A percentile compares a stretch with the other conserved stretches of the same genome.
phyloP scores from a whole-genome alignment of 1,284 basidiomycete species.

The Fomes fomentarius region DNA sequence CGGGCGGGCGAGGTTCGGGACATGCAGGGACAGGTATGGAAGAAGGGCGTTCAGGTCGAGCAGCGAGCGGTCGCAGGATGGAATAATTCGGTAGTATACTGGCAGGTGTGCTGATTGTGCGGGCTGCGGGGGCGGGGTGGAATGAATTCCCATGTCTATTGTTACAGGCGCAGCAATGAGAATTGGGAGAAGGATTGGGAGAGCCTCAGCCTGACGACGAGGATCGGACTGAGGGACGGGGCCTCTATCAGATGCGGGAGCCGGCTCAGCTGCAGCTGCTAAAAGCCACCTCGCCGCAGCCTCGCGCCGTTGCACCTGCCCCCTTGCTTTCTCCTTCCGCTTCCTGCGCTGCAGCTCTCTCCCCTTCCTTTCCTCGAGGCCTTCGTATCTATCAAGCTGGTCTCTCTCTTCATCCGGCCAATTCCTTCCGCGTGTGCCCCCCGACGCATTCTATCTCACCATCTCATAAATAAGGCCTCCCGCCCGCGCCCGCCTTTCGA shows the following conservation, averaged over 20 bases:
- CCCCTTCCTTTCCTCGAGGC: slow-evolving; percentile 18
- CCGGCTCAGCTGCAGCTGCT: slow-evolving; percentile 13
- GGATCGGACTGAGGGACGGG: background rate
- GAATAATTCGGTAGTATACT: slow-evolving; percentile 73
- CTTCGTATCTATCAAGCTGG: slow-evolving; percentile 14
- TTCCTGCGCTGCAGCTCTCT: slow-evolving; percentile 10
- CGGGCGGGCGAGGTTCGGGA: slow-evolving; percentile 63
- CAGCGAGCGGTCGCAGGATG: slow-evolving; percentile 68
- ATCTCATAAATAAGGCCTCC: slow-evolving; percentile 15
- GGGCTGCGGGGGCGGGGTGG: slow-evolving; percentile 1
- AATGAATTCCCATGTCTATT: slow-evolving; percentile 17
- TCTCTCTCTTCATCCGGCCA: slow-evolving; percentile 6
- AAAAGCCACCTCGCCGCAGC: slow-evolving; percentile 16
- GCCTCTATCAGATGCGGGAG: slow-evolving; percentile 11
- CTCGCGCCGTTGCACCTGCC: slow-evolving; percentile 17
- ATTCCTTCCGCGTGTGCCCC: slow-evolving; percentile 11
- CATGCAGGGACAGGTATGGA: slow-evolving; percentile 68
- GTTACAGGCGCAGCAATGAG: slow-evolving; percentile 7
- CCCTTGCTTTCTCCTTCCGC: slow-evolving; percentile 8
- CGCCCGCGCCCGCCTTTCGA: background rate
- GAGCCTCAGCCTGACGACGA: slow-evolving; percentile 15
- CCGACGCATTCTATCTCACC: slow-evolving; percentile 18
- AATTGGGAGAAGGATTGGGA: background rate
- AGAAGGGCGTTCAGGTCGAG: slow-evolving; percentile 66
- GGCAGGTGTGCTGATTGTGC: slow-evolving; percentile 55